Base-by-base conservation (phyloP, 1,139 yeast genomes). In the Meyerozyma guilliermondii region DNA sequence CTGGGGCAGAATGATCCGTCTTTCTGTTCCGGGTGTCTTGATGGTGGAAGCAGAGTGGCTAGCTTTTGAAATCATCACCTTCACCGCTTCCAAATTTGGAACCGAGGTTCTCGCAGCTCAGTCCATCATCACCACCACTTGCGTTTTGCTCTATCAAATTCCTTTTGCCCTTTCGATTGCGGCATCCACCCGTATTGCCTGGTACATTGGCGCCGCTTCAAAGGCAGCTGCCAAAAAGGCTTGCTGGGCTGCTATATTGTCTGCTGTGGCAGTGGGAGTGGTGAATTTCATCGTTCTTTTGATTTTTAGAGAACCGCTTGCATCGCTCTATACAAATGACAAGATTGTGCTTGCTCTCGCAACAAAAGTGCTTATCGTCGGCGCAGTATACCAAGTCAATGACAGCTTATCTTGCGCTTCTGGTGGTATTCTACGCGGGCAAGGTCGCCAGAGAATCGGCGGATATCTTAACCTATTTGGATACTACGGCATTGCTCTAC, bases 151-250 rank as follows among this genome's bases (percentile, higher is more conserved):
- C 27, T 85, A 83, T 55, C 92, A 85, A 58, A 68, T 84, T 14
- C 91, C 92, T 5, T 82, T 83, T 63, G 87, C 91, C 1, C 69
- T 83, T 41, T 78, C 87, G 7, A 82, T 85, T 41, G 87, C 89
- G 4, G 76, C 87, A 1, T 80, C 89, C 10, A 83, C 92, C 0
- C 72, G 92, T 62, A 75, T 84, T 37, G 94, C 92, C 1, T 83
- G 87, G 79, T 83, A 71, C 52, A 75, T 85, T 47, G 94, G 94
- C 7, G 84, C 88, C 1, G 86, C 86, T 0, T 71, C 82, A 3
- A 75, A 71, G 45, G 49, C 55, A 16, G 67, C 83, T 0, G 78
- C 83, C 0, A 55, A 61, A n/a, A 64, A 61, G 1, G 71, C 76
- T 0, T 56, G 70, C 8, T 56, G 62, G 13, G 74, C 80, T 0